Percentiles rank a stretch among this genome's conserved stretches.
phyloP scores from a whole-genome alignment of 345 rosid genomes.

The Ailanthus altissimus region DNA sequence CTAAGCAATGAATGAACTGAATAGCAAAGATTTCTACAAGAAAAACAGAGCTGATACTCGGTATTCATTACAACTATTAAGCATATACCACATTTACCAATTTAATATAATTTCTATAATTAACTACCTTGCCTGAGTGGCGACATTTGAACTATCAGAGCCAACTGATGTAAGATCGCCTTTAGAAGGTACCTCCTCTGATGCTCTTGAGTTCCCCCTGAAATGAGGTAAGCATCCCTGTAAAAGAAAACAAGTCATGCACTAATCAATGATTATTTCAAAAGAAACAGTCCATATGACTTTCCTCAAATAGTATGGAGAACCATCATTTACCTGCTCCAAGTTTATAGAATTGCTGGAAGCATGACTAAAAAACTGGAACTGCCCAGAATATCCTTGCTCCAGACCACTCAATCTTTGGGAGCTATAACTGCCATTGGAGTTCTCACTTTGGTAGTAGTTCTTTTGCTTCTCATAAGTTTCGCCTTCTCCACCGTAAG shows the following conservation, averaged over 20 bases:
- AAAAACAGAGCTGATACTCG: background rate
- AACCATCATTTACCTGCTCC: constrained; percentile 29
- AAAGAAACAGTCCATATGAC: constrained; percentile 1
- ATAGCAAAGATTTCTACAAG: background rate
- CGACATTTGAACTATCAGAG: constrained; percentile 29
- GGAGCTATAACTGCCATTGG: constrained; percentile 26
- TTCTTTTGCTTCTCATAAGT: constrained; percentile 24
- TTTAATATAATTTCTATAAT: background rate
- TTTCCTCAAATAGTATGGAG: background rate
- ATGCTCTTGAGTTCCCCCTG: constrained; percentile 21
- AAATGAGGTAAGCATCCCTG: constrained; percentile 28
- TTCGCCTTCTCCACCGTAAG: constrained; percentile 26
- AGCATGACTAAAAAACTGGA: constrained; percentile 28
- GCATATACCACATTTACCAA: constrained; percentile 11
- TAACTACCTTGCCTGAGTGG: constrained; percentile 37
- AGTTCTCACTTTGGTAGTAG: constrained; percentile 28
- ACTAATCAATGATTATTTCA: constrained; percentile 2
- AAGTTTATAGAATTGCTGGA: constrained; percentile 22
- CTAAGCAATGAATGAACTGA: background rate
- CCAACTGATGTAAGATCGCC: constrained; percentile 29
- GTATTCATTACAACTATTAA: background rate
- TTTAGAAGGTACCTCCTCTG: constrained; percentile 34
- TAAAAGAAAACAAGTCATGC: constrained; percentile 8
- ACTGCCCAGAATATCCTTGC: constrained; percentile 29
- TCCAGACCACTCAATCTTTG: constrained; percentile 23